Percentiles rank a stretch among this genome's conserved stretches.
phyloP scores from a whole-genome alignment of 345 rosid species.

The Crucihimalaya himalaica region DNA sequence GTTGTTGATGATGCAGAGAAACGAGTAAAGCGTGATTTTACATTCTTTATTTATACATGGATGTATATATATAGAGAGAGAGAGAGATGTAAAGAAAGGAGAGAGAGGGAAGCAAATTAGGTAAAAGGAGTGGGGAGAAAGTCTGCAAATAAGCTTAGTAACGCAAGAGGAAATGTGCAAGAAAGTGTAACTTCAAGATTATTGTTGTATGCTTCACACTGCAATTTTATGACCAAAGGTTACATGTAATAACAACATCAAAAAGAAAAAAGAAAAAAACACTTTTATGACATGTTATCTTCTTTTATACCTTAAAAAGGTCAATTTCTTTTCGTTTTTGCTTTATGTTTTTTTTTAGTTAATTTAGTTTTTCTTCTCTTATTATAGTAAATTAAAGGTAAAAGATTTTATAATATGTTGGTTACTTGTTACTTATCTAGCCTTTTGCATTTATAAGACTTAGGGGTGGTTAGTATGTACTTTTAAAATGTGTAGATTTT shows the following conservation, averaged over 20 bases:
- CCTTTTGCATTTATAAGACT: neutral
- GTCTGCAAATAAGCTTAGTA: slow-evolving; percentile 25
- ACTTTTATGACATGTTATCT: slow-evolving; percentile 22
- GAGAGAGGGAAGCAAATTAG: slow-evolving; percentile 1
- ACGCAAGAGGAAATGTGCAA: slow-evolving; percentile 49
- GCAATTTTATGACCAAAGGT: slow-evolving; percentile 26
- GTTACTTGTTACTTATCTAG: neutral
- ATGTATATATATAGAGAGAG: neutral
- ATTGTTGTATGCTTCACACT: slow-evolving; percentile 23
- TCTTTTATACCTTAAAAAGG: neutral
- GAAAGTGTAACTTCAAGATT: slow-evolving; percentile 46
- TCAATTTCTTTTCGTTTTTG: neutral
- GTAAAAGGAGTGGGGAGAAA: slow-evolving; percentile 29
- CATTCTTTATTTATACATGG: neutral
- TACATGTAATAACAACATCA: neutral
- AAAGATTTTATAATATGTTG: neutral
- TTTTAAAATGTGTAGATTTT: no score
- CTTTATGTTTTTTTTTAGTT: slow-evolving; percentile 8
- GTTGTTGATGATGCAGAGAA: slow-evolving; percentile 40
- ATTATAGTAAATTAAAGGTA: neutral
- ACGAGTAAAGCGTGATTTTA: slow-evolving; percentile 38
- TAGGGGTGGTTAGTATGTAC: no score
- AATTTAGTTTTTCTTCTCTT: neutral
- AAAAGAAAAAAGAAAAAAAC: neutral
- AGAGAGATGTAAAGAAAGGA: neutral